Conservation (phyloP, 371 early-diverging fungal genomes). For the Apophysomyces variabilis region DNA sequence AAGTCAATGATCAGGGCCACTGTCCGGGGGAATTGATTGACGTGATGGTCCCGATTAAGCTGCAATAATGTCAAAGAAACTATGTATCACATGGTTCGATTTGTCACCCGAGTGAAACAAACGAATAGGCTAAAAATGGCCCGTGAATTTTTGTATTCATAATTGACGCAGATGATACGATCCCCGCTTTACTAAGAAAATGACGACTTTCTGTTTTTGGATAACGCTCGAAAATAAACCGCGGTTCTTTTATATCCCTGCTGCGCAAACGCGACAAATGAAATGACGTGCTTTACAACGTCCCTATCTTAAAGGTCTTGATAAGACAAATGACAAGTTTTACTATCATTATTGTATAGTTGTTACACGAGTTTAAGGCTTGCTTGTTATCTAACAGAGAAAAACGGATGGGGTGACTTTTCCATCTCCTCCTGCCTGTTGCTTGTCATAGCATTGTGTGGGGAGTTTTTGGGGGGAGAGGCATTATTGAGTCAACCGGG, state of each 20-base stretch:
- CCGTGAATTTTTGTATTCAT: no score
- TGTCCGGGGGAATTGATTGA: no score
- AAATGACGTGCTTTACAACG: background rate
- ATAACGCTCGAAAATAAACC: background rate
- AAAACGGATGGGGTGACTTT: background rate
- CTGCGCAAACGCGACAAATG: constrained; percentile 10
- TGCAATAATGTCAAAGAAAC: no score
- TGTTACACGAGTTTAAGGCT: background rate
- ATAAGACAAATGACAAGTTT: no score
- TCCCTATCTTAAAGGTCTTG: background rate
- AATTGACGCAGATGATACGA: no score
- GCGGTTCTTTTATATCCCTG: background rate
- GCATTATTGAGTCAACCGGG: constrained; percentile 5
- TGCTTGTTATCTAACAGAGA: background rate
- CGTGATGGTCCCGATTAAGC: no score
- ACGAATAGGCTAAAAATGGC: no score
- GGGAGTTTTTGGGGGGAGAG: background rate
- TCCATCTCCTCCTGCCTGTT: background rate
- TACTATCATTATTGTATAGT: no score
- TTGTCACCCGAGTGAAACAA: no score
- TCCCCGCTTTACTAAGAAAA: no score
- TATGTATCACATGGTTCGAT: no score
- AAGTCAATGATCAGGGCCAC: no score
- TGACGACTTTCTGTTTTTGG: background rate
- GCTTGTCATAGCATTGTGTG: background rate